Conservation (phyloP, 768 basidiomycete genomes). For the Dioszegia aurantiaca region DNA sequence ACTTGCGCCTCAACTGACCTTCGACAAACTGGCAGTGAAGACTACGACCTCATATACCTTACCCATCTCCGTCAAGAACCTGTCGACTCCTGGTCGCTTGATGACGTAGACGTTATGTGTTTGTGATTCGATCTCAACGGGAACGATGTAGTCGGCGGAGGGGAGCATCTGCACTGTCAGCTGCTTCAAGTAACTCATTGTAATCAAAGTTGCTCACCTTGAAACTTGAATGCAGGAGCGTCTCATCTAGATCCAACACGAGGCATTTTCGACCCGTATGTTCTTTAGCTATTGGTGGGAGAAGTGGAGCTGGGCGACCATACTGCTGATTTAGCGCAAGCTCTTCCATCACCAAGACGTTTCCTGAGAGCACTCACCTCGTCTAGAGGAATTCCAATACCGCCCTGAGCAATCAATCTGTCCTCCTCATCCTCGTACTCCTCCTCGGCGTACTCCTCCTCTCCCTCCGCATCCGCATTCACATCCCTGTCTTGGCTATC, state of each 20-base stretch:
- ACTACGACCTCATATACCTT: constrained; percentile 97
- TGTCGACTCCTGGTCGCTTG: constrained; percentile 96
- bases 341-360: constrained; percentile 5
- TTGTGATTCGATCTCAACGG: constrained; percentile 97
- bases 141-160: constrained; percentile 96
- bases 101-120: constrained; percentile 99
- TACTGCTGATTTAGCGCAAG: constrained; percentile 59
- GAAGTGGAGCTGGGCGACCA: constrained; percentile 77
- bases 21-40: constrained; percentile 96
- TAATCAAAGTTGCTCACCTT: constrained; percentile 67
- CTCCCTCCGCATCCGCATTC: constrained; percentile 54
- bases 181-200: neutral
- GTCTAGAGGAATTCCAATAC: constrained; percentile 90
- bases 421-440: constrained; percentile 82
- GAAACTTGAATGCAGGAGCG: constrained; percentile 94
- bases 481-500: constrained; percentile 61
- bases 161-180: constrained; percentile 68
- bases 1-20: constrained; percentile 59
- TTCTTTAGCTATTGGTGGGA: constrained; percentile 75
- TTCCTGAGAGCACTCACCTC: constrained; percentile 58
- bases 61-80: constrained; percentile 95
- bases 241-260: constrained; percentile 95
- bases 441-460: constrained; percentile 49
- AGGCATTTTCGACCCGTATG: constrained; percentile 90
- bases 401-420: constrained; percentile 80